These are phyloP conservation scores for Rhodotorula taiwanensis DNA, from an alignment of 768 basidiomycete species.

Conservation along the genomic window DNA sequence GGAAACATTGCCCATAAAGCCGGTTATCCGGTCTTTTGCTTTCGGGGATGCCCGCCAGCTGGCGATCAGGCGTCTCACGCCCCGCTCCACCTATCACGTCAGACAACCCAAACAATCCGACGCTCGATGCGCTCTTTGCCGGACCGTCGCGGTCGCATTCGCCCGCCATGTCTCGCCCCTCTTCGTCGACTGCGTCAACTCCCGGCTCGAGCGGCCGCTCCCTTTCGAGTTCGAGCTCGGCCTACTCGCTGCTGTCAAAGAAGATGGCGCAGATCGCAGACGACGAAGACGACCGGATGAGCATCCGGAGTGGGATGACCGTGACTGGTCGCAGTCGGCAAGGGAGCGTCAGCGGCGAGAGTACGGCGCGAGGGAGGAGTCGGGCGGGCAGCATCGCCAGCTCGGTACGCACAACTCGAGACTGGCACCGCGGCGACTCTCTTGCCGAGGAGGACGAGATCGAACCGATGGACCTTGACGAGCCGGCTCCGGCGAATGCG, in stretches of 20 bases:
- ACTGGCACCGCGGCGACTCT: neutral
- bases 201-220: neutral
- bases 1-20: no score
- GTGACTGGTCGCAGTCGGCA: neutral
- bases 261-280: slow-evolving; percentile 27
- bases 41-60: no score
- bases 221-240: slow-evolving; percentile 21
- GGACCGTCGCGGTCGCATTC: slow-evolving; percentile 8
- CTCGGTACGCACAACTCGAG: slow-evolving; percentile 2
- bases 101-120: neutral
- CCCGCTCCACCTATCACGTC: slow-evolving; percentile 24
- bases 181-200: neutral
- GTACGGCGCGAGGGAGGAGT: neutral
- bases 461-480: slow-evolving; percentile 9
- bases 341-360: neutral
- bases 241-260: slow-evolving; percentile 19
- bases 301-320: slow-evolving; percentile 7
- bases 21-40: no score
- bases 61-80: no score
- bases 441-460: neutral
- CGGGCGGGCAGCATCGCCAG: slow-evolving; percentile 18
- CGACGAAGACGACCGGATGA: slow-evolving; percentile 21
- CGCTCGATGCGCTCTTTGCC: slow-evolving; percentile 23
- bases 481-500: neutral
- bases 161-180: neutral